These are phyloP conservation scores for Cymbomonas tetramitiformis DNA, from an alignment of 139 green algal genomes.

Conservation along the genomic window DNA sequence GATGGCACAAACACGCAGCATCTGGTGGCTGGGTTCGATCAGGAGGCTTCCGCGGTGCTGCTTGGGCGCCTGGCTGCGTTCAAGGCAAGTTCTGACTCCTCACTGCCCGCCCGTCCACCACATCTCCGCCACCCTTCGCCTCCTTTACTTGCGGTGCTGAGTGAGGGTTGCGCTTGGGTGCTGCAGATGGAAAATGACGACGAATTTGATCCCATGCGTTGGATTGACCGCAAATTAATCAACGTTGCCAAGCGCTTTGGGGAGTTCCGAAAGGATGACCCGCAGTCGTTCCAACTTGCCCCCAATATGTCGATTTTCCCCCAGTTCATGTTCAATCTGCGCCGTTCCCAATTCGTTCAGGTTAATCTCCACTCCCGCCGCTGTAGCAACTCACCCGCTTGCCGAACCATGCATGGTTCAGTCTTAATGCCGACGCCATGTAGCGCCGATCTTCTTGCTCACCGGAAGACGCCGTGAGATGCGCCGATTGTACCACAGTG, in stretches of 20 bases:
- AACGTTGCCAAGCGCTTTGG: conserved; percentile 46
- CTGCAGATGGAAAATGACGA: conserved; percentile 44
- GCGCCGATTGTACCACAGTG: too few species aligned
- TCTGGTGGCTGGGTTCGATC: conserved; percentile 81
- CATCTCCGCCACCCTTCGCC: too few species aligned
- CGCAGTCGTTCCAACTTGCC: conserved; percentile 70
- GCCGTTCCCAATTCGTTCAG: conserved; percentile 83
- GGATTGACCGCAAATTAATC: conserved; percentile 75
- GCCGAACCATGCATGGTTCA: not conserved
- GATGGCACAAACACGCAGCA: conserved; percentile 27
- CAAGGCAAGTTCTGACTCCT: too few species aligned
- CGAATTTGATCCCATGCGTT: conserved; percentile 92
- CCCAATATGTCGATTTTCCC: conserved; percentile 77
- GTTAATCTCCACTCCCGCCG: too few species aligned
- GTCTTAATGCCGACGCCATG: not conserved
- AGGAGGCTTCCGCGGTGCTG: conserved; percentile 82
- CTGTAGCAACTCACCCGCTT: not conserved
- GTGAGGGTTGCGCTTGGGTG: too few species aligned
- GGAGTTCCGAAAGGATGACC: conserved; percentile 81
- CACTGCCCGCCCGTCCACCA: too few species aligned
- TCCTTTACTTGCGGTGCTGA: too few species aligned
- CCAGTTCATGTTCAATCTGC: conserved; percentile 99
- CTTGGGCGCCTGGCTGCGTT: conserved; percentile 41
- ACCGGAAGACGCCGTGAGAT: too few species aligned
- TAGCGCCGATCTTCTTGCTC: too few species aligned